phyloP scores from a whole-genome alignment of 306 rosid species.

The Castanopsis chinensis region DNA sequence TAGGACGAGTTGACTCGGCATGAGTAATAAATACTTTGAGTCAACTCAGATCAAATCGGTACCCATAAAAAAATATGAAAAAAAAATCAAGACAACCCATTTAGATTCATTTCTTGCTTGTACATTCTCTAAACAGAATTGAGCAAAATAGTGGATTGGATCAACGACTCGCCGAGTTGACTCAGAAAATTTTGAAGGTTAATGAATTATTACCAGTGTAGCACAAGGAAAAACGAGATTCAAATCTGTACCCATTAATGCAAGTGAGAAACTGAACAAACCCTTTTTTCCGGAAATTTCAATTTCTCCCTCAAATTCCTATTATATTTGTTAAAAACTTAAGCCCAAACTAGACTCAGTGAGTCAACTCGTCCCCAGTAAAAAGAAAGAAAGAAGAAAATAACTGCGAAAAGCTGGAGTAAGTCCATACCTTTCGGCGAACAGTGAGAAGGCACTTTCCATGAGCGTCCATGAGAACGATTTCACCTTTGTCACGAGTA shows the following conservation, averaged over 20 bases:
- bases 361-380: conserved; percentile 14
- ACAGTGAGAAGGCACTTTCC: conserved; percentile 95
- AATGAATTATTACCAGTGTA: not conserved
- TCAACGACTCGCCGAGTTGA: not conserved
- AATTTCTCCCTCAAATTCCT: not conserved
- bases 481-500: conserved; percentile 51
- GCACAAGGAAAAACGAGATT: not conserved
- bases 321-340: too few species aligned
- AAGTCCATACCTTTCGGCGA: conserved; percentile 56
- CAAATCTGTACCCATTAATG: not conserved
- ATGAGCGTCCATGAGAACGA: conserved; percentile 82
- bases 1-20: not conserved
- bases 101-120: not conserved
- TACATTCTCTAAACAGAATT: not conserved
- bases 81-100: not conserved
- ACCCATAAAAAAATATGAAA: not conserved
- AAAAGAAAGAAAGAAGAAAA: not conserved
- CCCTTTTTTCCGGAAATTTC: not conserved
- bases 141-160: not conserved
- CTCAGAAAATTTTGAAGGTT: not conserved
- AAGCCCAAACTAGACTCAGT: not conserved
- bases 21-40: not conserved
- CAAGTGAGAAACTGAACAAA: not conserved
- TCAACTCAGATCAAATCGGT: not conserved
- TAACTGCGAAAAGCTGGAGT: not conserved